These are phyloP conservation scores for Pythium guiyangense DNA, from an alignment of 352 stramenopile species.

Conservation along the genomic window DNA sequence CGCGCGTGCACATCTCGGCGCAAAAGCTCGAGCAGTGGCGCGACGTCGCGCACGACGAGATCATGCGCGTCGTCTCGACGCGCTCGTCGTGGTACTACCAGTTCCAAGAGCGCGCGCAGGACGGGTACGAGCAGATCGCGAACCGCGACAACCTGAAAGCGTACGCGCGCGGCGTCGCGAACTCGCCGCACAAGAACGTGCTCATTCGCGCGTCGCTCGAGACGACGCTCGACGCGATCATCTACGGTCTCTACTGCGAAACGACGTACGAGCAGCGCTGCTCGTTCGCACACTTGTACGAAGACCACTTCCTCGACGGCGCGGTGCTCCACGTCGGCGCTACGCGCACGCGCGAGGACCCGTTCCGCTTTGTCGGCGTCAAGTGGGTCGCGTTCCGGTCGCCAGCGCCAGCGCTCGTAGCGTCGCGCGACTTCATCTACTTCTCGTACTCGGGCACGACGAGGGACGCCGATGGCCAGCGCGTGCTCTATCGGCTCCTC, in stretches of 20 bases:
- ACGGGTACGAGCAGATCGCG: constrained; percentile 32
- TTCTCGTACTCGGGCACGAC: constrained; percentile 33
- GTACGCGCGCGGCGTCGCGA: constrained; percentile 25
- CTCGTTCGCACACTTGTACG: constrained; percentile 35
- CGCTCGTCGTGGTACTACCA: constrained; percentile 29
- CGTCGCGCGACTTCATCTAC: constrained; percentile 38
- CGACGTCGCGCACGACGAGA: constrained; percentile 20
- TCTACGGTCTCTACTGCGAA: constrained; percentile 32
- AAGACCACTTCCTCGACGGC: constrained; percentile 40
- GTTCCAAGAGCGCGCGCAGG: constrained; percentile 22
- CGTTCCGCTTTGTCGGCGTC: constrained; percentile 41
- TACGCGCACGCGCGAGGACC: constrained; percentile 25
- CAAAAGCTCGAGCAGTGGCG: constrained; percentile 24
- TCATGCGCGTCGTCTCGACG: constrained; percentile 20
- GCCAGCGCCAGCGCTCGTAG: constrained; percentile 27
- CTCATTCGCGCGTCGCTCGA: constrained; percentile 28
- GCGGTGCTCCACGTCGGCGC: constrained; percentile 35
- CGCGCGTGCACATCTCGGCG: constrained; percentile 21
- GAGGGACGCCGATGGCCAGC: constrained; percentile 27
- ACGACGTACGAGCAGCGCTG: constrained; percentile 30
- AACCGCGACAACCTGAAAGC: constrained; percentile 26
- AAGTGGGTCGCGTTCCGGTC: constrained; percentile 41
- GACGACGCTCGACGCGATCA: constrained; percentile 40
- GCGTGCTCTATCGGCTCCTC: constrained; percentile 30
- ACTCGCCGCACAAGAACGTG: constrained; percentile 17